phyloP scores from a whole-genome alignment of 768 basidiomycete species.

The Russula vinacea region DNA sequence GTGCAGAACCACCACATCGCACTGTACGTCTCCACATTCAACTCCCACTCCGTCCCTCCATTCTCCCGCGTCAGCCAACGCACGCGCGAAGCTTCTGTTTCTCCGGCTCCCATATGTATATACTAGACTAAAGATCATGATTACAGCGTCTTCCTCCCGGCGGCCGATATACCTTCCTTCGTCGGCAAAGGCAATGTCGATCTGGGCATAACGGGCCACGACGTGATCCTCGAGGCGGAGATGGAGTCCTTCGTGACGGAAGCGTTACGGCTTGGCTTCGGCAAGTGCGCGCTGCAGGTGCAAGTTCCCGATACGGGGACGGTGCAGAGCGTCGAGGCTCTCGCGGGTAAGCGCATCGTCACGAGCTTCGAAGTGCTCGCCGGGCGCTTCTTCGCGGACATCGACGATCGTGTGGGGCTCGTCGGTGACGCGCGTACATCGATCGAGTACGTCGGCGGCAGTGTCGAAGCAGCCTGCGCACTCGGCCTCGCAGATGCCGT shows the following conservation, averaged over 20 bases:
- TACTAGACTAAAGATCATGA: not conserved
- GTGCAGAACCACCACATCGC: slow-evolving; percentile 91
- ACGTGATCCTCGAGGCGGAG: slow-evolving; percentile 88
- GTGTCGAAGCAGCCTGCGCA: slow-evolving; percentile 96
- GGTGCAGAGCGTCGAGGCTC: slow-evolving; percentile 68
- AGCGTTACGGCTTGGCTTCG: slow-evolving; percentile 81
- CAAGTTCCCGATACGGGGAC: slow-evolving; percentile 81
- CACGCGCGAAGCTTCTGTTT: not conserved
- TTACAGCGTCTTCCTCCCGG: slow-evolving; percentile 89
- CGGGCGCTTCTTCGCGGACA: slow-evolving; percentile 64
- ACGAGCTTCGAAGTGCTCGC: slow-evolving; percentile 94
- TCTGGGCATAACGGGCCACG: slow-evolving; percentile 96
- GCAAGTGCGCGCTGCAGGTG: slow-evolving; percentile 84
- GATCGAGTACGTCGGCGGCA: slow-evolving; percentile 95
- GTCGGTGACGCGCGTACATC: slow-evolving; percentile 59
- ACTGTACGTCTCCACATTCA: slow-evolving; percentile 54
- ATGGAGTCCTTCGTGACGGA: slow-evolving; percentile 79
- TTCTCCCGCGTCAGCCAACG: not conserved
- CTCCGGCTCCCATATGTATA: not conserved
- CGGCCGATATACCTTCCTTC: slow-evolving; percentile 95
- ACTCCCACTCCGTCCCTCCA: not conserved
- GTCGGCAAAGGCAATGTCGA: slow-evolving; percentile 97
- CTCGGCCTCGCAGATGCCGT: slow-evolving; percentile 96
- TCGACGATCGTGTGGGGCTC: slow-evolving; percentile 58
- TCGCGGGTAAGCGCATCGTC: slow-evolving; percentile 89